A percentile compares a stretch with the other conserved stretches of the same genome.
Evolutionary conservation across 768 basidiomycete species (phyloP).

Genomic region (Boletus tylopilopsis): DNA sequence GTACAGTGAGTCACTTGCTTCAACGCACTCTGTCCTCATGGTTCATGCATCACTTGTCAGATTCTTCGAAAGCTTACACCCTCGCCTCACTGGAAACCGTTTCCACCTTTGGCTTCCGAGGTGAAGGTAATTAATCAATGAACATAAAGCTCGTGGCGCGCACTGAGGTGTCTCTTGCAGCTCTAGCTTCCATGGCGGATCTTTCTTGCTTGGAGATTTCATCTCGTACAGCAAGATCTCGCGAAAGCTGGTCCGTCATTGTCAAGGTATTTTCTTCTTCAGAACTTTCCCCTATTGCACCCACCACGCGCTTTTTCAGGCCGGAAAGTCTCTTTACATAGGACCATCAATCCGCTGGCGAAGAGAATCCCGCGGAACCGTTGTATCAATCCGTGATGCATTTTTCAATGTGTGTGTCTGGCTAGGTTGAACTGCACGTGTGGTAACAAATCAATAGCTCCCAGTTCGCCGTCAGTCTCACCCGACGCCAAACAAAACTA

Average conservation of each 20-base stretch:
- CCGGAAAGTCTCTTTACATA: slow-evolving; percentile 59
- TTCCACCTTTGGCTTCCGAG: slow-evolving; percentile 85
- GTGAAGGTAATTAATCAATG: slow-evolving; percentile 65
- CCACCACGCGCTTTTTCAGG: slow-evolving; percentile 37
- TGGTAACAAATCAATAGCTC: slow-evolving; percentile 43
- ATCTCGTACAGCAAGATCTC: slow-evolving; percentile 62
- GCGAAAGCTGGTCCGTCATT: slow-evolving; percentile 72
- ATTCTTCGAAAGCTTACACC: slow-evolving; percentile 68
- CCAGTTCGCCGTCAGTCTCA: slow-evolving; percentile 79
- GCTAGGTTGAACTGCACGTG: not conserved
- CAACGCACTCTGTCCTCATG: not conserved
- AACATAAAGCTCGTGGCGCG: slow-evolving; percentile 1
- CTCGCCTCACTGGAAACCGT: slow-evolving; percentile 46
- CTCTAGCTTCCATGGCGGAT: slow-evolving; percentile 79
- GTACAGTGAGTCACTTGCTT: slow-evolving; percentile 54
- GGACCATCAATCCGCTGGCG: slow-evolving; percentile 77
- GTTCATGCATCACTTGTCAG: slow-evolving; percentile 34
- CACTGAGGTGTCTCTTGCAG: slow-evolving; percentile 37
- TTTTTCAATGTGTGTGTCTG: slow-evolving; percentile 73
- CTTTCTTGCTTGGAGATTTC: slow-evolving; percentile 78
- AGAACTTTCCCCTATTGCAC: not conserved
- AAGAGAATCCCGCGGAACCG: slow-evolving; percentile 71
- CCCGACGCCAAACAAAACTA: slow-evolving; percentile 50
- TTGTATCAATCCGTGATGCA: slow-evolving; percentile 79
- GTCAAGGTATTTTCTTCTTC: slow-evolving; percentile 52